These are phyloP conservation scores for Pseudodiploospora longispora DNA, from an alignment of 2,329 filamentous ascomycete species.

Conservation along the genomic window DNA sequence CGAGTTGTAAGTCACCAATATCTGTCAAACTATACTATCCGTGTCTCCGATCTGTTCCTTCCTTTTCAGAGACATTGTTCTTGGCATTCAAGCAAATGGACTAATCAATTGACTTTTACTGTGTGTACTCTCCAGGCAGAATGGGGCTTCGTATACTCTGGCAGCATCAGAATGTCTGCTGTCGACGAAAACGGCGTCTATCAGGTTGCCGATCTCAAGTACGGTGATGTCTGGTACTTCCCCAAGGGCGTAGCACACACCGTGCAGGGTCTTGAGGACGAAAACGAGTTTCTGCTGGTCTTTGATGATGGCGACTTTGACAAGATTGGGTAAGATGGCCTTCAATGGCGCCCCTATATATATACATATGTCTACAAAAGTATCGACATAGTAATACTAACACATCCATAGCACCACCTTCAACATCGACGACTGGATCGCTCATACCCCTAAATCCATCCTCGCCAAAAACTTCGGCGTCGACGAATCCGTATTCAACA, in stretches of 20 bases:
- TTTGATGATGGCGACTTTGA: constrained; percentile 64
- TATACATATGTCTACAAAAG: too few species aligned
- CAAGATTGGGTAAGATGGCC: constrained; percentile 39
- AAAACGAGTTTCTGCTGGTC: constrained; percentile 59
- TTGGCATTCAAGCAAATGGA: too few species aligned
- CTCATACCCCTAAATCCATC: constrained; percentile 54
- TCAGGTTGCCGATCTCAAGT: constrained; percentile 45
- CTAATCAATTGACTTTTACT: too few species aligned
- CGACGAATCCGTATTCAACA: constrained; percentile 49
- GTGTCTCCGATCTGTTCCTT: too few species aligned
- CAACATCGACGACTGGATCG: constrained; percentile 63
- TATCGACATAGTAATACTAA: not conserved
- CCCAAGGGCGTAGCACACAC: constrained; percentile 58
- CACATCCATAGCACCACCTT: constrained; percentile 51
- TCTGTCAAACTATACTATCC: too few species aligned
- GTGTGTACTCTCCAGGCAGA: constrained; percentile 49
- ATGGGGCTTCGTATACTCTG: constrained; percentile 56
- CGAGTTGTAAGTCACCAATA: constrained; percentile 42
- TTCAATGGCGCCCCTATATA: too few species aligned
- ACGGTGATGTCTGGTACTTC: constrained; percentile 62
- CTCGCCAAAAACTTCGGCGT: constrained; percentile 64
- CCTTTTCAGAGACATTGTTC: too few species aligned
- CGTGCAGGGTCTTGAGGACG: constrained; percentile 55
- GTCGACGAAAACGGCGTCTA: constrained; percentile 55
- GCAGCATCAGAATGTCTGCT: constrained; percentile 49